Percentiles rank a stretch among this genome's conserved stretches.
Evolutionary conservation across 768 basidiomycete species (phyloP).

Genomic region (Suillus discolor): DNA sequence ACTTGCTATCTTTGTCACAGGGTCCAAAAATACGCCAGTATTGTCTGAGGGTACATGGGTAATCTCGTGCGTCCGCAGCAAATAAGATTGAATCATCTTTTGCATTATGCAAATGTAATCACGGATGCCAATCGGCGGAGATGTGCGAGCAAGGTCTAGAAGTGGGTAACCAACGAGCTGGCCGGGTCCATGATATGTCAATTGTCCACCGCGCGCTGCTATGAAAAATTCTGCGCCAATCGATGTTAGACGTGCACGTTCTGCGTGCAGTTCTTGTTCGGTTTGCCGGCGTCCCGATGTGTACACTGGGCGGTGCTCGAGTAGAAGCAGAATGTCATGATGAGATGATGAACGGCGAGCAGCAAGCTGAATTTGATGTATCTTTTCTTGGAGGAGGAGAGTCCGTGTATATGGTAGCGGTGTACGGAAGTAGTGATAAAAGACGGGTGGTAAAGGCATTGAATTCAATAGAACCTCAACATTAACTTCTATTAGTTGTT

Average conservation of each 20-base stretch:
- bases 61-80: slow-evolving; percentile 63
- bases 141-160: slow-evolving; percentile 81
- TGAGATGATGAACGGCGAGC: slow-evolving; percentile 50
- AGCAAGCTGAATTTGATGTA: slow-evolving; percentile 67
- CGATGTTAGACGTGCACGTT: slow-evolving; percentile 63
- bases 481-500: neutral
- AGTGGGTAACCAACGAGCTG: slow-evolving; percentile 96
- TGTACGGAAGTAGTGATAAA: slow-evolving; percentile 76
- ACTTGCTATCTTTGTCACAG: slow-evolving; percentile 85
- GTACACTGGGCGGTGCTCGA: slow-evolving; percentile 93
- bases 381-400: slow-evolving; percentile 67
- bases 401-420: slow-evolving; percentile 78
- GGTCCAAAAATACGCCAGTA: slow-evolving; percentile 88
- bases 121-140: slow-evolving; percentile 69
- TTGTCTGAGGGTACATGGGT: slow-evolving; percentile 65
- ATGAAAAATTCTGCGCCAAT: slow-evolving; percentile 89
- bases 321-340: slow-evolving; percentile 70
- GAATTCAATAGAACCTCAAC: neutral
- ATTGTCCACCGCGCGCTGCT: slow-evolving; percentile 85
- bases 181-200: slow-evolving; percentile 97
- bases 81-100: slow-evolving; percentile 63
- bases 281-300: slow-evolving; percentile 91
- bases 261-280: slow-evolving; percentile 55
- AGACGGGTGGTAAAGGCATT: slow-evolving; percentile 56
- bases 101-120: slow-evolving; percentile 89